phyloP scores from a whole-genome alignment of 2,329 filamentous ascomycete species.

The Paraconiothyrium brasiliense region DNA sequence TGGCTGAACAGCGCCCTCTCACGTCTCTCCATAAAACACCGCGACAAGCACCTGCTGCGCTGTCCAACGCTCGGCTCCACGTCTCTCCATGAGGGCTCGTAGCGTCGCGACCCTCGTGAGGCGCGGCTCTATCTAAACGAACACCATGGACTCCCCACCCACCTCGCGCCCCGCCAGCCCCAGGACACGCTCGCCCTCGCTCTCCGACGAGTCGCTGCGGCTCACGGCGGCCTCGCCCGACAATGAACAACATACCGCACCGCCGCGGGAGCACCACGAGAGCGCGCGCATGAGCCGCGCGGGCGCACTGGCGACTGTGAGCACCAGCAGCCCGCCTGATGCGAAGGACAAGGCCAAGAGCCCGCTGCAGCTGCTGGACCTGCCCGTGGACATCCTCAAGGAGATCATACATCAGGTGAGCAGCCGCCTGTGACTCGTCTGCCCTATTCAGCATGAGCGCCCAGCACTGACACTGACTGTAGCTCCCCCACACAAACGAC shows the following conservation, averaged over 20 bases:
- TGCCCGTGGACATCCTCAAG: conserved; percentile 80
- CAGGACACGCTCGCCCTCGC: conserved; percentile 33
- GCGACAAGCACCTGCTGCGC: conserved; percentile 24
- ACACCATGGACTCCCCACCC: conserved; percentile 41
- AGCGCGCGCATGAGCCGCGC: conserved; percentile 23
- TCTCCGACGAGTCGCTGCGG: conserved; percentile 33
- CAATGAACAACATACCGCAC: conserved; percentile 27
- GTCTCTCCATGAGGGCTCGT: conserved; percentile 41
- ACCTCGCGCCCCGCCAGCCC: conserved; percentile 23
- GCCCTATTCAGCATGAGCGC: neutral
- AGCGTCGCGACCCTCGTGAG: conserved; percentile 35
- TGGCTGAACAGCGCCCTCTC: conserved; percentile 21
- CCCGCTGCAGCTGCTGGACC: conserved; percentile 73
- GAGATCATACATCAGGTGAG: conserved; percentile 80
- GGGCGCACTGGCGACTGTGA: conserved; percentile 19
- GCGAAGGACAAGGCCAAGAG: conserved; percentile 53
- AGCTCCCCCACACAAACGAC: conserved; percentile 85
- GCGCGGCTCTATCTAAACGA: conserved; percentile 29
- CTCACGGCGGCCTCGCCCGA: conserved; percentile 32
- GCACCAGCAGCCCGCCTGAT: conserved; percentile 29
- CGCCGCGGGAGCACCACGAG: conserved; percentile 25
- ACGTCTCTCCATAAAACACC: conserved; percentile 32
- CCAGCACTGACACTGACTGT: conserved; percentile 26
- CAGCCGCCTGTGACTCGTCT: conserved; percentile 10
- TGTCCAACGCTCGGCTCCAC: conserved; percentile 29